Evolutionary conservation across 2,329 filamentous ascomycete species (phyloP).

Genomic region (Aschersonia sp.): DNA sequence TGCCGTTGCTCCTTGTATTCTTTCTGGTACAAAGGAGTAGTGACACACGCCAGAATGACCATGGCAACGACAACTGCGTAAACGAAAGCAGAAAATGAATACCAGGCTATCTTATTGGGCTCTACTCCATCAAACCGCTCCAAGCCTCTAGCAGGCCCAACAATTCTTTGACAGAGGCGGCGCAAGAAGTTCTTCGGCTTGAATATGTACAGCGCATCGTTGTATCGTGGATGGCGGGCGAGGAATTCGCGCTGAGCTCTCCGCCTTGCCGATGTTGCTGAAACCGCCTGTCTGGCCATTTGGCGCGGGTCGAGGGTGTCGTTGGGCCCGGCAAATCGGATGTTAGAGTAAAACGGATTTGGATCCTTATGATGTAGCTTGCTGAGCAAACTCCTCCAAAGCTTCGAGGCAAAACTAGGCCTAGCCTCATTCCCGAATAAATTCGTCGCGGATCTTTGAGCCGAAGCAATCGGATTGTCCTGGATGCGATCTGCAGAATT

Average conservation of each 20-base stretch:
- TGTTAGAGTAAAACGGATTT: constrained; percentile 85
- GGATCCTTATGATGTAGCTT: constrained; percentile 54
- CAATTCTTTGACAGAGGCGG: constrained; percentile 71
- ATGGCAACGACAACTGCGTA: constrained; percentile 92
- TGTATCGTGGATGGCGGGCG: constrained; percentile 74
- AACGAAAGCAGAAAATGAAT: constrained; percentile 81
- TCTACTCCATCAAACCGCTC: constrained; percentile 82
- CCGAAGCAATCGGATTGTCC: constrained; percentile 14
- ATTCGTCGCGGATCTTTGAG: constrained; percentile 18
- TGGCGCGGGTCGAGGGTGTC: constrained; percentile 71
- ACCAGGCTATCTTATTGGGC: constrained; percentile 84
- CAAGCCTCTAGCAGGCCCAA: constrained; percentile 76
- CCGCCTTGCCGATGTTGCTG: constrained; percentile 67
- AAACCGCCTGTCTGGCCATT: constrained; percentile 83
- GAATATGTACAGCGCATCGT: constrained; percentile 83
- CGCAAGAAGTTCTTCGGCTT: constrained; percentile 63
- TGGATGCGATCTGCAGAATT: constrained; percentile 23
- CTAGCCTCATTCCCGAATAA: constrained; percentile 28
- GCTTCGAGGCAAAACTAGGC: constrained; percentile 41
- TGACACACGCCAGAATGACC: constrained; percentile 91
- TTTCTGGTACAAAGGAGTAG: constrained; percentile 86
- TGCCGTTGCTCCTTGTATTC: constrained; percentile 54
- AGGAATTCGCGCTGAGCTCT: constrained; percentile 86
- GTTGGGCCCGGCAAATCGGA: constrained; percentile 53
- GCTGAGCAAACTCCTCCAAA: constrained; percentile 46